phyloP scores from a whole-genome alignment of 805 yeast species.

The Jamesozyma piceae region DNA sequence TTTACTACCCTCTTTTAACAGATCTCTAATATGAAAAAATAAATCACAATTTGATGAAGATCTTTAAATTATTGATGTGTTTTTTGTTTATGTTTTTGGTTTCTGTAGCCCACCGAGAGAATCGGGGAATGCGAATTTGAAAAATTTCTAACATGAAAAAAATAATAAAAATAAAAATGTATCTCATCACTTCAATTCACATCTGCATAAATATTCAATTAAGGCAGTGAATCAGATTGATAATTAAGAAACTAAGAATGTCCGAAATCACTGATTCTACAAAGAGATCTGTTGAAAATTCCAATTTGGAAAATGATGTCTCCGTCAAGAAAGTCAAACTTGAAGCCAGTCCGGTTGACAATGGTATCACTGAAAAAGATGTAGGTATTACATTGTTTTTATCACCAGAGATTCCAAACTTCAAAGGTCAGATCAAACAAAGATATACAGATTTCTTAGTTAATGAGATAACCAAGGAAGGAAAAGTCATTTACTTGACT shows the following conservation, averaged over 20 bases:
- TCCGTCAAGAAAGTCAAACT: conserved; percentile 11
- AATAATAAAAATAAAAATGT: not conserved
- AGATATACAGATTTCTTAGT: conserved; percentile 90
- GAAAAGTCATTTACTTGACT: conserved; percentile 60
- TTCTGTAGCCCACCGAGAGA: not conserved
- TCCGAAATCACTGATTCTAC: conserved; percentile 6
- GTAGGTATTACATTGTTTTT: conserved; percentile 81
- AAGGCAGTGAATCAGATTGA: not conserved
- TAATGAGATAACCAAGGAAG: conserved; percentile 67
- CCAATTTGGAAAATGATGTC: not conserved
- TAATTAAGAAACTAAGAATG: conserved; percentile 2
- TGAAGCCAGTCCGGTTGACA: conserved; percentile 2
- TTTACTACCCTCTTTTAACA: too few species aligned
- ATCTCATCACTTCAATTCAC: not conserved
- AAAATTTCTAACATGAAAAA: not conserved
- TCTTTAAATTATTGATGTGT: too few species aligned
- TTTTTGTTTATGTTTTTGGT: not conserved
- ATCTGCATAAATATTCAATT: too few species aligned
- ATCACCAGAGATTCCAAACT: conserved; percentile 48
- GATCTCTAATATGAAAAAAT: not conserved
- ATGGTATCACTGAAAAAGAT: conserved; percentile 57
- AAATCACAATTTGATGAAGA: too few species aligned
- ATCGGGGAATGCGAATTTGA: not conserved
- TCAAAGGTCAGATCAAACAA: conserved; percentile 73
- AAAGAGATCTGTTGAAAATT: conserved; percentile 12